These are phyloP conservation scores for Didymella segeticola DNA, from an alignment of 2,329 filamentous ascomycete genomes.

Conservation along the genomic window DNA sequence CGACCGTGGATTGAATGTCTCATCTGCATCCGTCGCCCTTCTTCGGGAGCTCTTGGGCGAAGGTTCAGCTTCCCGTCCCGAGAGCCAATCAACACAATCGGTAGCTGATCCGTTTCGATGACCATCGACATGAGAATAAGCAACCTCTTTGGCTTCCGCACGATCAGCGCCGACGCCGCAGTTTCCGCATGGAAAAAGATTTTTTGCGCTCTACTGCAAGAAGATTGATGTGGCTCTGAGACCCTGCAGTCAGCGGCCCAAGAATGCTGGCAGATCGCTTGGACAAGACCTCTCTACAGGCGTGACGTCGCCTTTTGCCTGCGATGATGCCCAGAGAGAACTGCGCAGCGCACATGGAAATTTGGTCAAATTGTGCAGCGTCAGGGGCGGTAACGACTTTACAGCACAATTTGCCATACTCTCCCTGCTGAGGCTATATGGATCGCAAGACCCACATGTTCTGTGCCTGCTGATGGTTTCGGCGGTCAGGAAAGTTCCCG, in stretches of 20 bases:
- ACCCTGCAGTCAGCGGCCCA: neutral
- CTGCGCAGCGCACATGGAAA: too few relatives aligned
- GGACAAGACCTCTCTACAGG: neutral
- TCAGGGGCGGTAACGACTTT: too few relatives aligned
- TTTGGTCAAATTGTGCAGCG: too few relatives aligned
- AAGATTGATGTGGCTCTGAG: neutral
- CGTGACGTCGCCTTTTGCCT: too few relatives aligned
- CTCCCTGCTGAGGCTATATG: neutral
- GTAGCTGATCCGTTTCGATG: neutral
- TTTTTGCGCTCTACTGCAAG: neutral
- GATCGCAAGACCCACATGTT: neutral
- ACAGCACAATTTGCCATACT: neutral
- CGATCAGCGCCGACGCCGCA: neutral
- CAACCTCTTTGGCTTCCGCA: neutral
- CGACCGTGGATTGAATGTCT: neutral
- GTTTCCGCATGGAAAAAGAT: neutral
- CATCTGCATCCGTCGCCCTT: neutral
- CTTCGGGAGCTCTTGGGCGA: neutral
- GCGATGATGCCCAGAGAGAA: neutral
- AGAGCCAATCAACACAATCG: conserved; percentile 1
- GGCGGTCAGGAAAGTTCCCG: neutral
- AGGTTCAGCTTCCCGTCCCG: neutral
- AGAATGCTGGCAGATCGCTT: neutral
- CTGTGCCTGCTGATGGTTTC: neutral
- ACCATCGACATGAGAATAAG: neutral